Base-by-base conservation (phyloP, 2,329 filamentous ascomycete genomes). In the Aphanoascus verrucosus region DNA sequence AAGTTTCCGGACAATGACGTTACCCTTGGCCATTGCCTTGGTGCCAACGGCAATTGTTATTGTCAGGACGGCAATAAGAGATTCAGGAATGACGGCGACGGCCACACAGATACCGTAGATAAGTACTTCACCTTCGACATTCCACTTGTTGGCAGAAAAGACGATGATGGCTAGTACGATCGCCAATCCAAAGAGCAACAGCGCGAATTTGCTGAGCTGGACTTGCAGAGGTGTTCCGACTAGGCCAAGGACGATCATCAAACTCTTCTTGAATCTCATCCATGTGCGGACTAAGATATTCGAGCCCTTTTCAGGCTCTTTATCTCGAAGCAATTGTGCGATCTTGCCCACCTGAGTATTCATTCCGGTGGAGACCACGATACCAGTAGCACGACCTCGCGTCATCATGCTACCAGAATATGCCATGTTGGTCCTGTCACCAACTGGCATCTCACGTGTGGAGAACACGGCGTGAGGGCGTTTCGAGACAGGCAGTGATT, bases 221-320 rank as follows among this genome's bases (percentile, higher is more conserved):
- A 77, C 76, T 64, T 84, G 80, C 8, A 85, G 73, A 20, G 82
- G 82, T 19, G 81, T 84, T 46, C 82, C 81, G 15, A 81, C 75
- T 56, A 28, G 74, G 77, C 50, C 71, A 60, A 50, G 63, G 43
- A 57, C 62, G 61, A 54, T 68, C 62, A 58, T 68, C 59, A 19
- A 61, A 56, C 55, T 76, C 71, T 44, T 72, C 67, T 56, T 72
- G 64, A 52, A 76, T 64, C 58, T 75, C 62, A 50, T 53, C 69
- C 72, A 68, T 38, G 70, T 71, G 55, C 64, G 68, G 61, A 15
- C 67, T 57, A 59, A 68, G 68, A 53, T 69, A 68, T 67, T 74
- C 71, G 54, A 75, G 69, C 2, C 64, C 66, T 5, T 71, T 65
- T 44, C 65, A 62, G 53, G 65, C 74, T 52, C 75, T 73, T 64